Evolutionary conservation across 352 stramenopile species (phyloP), one percentile per base, ranked within the genome.

Genomic region (Hyaloperonospora brassicae): DNA sequence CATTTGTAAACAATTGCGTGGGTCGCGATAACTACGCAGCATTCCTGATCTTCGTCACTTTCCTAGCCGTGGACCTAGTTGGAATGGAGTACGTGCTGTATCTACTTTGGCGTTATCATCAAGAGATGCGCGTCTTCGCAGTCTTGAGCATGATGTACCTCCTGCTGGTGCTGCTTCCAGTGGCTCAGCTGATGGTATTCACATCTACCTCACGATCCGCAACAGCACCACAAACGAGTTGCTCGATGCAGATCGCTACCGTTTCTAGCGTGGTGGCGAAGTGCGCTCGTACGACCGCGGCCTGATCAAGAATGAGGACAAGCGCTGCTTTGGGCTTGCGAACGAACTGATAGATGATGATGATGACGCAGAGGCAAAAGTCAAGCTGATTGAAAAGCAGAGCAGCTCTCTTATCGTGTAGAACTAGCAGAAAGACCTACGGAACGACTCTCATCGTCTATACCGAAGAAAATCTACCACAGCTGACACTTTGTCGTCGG

Each of bases 171-270:
- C 54, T 87, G 17, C 35, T 87, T 2, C 73, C 79, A 0, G 68
- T 85, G 7, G 50, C 38, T 5, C 69, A 89, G 17, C 64, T 89
- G 39, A 72, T 72, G 23, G 67, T 59, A 22, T 90, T 44, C 83
- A 93, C 55, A 59, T 84, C 31, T 93, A 88, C 54, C 69, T 93
- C n/a, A 80, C 71, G 9, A 54, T 66, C 27, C 74, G 66, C 12
- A 89, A 90, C 56, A 58, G 87, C 24, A 91, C 83, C 14, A 93
- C 83, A 23, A 90, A 90, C 41, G 83, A 93, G 55, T 54, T 87
- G 50, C 62, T 89, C 35, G 87, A 90, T 53, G 59, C 72, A 5
- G 63, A 86, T 57, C 79, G 82, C 8, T 88, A 89, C 46, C 66
- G 72, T 52, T 75, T 79, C 46, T 50, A 79, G 14, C 68, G 66